Percentiles rank a stretch among this genome's conserved stretches.
These are phyloP conservation scores for Vigna trinervia DNA, from an alignment of 306 rosid genomes.

Conservation along the genomic window DNA sequence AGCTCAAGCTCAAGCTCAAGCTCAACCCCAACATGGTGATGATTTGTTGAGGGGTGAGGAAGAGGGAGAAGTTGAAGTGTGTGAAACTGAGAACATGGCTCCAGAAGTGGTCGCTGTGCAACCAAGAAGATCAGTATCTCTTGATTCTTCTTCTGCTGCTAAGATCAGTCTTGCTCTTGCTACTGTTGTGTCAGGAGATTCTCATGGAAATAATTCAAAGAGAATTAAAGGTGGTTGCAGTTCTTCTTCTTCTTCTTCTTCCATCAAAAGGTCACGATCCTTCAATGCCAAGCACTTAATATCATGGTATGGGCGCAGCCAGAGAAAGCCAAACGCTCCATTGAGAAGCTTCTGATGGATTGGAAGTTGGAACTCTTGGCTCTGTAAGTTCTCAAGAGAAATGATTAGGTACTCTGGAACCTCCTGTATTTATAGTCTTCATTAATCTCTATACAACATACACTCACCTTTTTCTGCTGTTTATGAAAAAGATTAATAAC, in stretches of 20 bases:
- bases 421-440: neutral
- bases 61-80: slow-evolving; percentile 28
- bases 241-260: slow-evolving; percentile 55
- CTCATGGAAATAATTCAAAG: slow-evolving; percentile 40
- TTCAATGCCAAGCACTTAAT: slow-evolving; percentile 60
- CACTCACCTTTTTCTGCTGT: neutral
- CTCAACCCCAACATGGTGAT: neutral
- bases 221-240: slow-evolving; percentile 48
- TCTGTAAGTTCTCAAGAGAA: neutral
- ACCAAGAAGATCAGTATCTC: slow-evolving; percentile 69
- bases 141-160: slow-evolving; percentile 62
- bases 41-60: slow-evolving; percentile 33
- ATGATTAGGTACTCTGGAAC: neutral
- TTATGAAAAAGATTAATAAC: neutral
- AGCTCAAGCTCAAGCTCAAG: neutral
- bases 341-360: slow-evolving; percentile 62
- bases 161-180: slow-evolving; percentile 53
- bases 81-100: slow-evolving; percentile 24
- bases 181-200: slow-evolving; percentile 29
- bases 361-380: neutral
- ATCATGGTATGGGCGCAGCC: slow-evolving; percentile 45
- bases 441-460: neutral
- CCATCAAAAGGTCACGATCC: slow-evolving; percentile 75
- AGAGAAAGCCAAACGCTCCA: slow-evolving; percentile 52
- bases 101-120: slow-evolving; percentile 39